Percentiles rank a stretch among this genome's conserved stretches.
phyloP scores from a whole-genome alignment of 73 alveolate genomes.

The Paramecium pentaurelia region DNA sequence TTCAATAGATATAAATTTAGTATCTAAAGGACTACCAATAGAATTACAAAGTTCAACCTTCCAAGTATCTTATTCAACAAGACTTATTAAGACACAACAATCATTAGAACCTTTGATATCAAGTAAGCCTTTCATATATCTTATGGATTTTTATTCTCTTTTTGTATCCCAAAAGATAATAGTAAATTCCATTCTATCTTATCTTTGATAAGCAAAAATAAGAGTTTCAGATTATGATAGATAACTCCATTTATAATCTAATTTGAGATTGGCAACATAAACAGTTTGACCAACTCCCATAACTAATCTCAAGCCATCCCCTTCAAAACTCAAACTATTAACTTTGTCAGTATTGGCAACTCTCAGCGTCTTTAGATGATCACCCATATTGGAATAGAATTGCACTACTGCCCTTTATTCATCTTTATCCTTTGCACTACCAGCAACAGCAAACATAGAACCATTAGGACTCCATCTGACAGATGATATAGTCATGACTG shows the following conservation, averaged over 20 bases:
- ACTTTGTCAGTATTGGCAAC: constrained; percentile 63
- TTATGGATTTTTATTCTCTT: constrained; percentile 51
- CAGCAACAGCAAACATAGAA: constrained; percentile 75
- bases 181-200: constrained; percentile 95
- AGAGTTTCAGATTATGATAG: constrained; percentile 87
- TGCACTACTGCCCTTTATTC: constrained; percentile 85
- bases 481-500: constrained; percentile 76
- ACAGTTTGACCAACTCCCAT: constrained; percentile 95
- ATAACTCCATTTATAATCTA: constrained; percentile 95
- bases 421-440: constrained; percentile 64
- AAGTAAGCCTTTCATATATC: constrained; percentile 72
- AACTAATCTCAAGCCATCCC: constrained; percentile 95
- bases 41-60: constrained; percentile 91
- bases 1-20: constrained; percentile 91
- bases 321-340: constrained; percentile 59
- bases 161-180: constrained; percentile 96
- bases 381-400: constrained; percentile 88
- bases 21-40: constrained; percentile 96
- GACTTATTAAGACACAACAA: constrained; percentile 70
- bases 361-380: constrained; percentile 87
- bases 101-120: constrained; percentile 71
- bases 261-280: constrained; percentile 93
- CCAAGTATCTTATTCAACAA: constrained; percentile 70
- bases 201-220: constrained; percentile 93
- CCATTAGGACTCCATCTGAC: constrained; percentile 86